phyloP scores from a whole-genome alignment of 2,329 filamentous ascomycete genomes.

The Emmonsiellopsis sp. region DNA sequence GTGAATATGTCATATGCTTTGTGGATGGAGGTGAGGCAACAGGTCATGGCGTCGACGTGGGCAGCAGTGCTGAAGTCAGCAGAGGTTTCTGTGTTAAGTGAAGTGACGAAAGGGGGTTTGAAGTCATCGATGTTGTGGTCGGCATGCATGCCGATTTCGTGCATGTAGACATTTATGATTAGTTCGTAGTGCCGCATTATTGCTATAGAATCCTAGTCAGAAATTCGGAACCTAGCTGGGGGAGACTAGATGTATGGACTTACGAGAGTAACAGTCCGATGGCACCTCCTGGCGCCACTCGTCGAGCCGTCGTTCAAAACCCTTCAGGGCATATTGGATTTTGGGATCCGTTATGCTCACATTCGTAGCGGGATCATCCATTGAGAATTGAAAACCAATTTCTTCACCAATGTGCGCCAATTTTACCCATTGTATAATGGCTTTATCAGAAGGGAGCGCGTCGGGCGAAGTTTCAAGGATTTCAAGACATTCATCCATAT shows the following conservation, averaged over 20 bases:
- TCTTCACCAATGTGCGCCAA: slow-evolving; percentile 59
- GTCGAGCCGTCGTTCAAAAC: slow-evolving; percentile 56
- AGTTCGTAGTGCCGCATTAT: slow-evolving; percentile 56
- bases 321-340: slow-evolving; percentile 55
- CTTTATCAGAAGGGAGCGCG: slow-evolving; percentile 47
- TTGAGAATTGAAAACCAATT: slow-evolving; percentile 55
- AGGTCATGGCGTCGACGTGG: slow-evolving; percentile 58
- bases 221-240: neutral
- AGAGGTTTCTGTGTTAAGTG: slow-evolving; percentile 31
- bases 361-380: slow-evolving; percentile 53
- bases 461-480: slow-evolving; percentile 49
- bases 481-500: slow-evolving; percentile 54
- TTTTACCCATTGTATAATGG: slow-evolving; percentile 49
- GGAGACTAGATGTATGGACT: slow-evolving; percentile 23
- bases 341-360: slow-evolving; percentile 52
- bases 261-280: slow-evolving; percentile 47
- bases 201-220: slow-evolving; percentile 32
- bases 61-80: slow-evolving; percentile 41
- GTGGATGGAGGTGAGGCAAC: slow-evolving; percentile 59
- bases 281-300: slow-evolving; percentile 50
- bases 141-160: slow-evolving; percentile 63
- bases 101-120: slow-evolving; percentile 33
- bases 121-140: slow-evolving; percentile 51
- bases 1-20: slow-evolving; percentile 58
- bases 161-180: slow-evolving; percentile 62